Evolutionary conservation across 202 grass and related monocot species (phyloP), one percentile per base, ranked within the genome.

Genomic region (Carex sylvatica): DNA sequence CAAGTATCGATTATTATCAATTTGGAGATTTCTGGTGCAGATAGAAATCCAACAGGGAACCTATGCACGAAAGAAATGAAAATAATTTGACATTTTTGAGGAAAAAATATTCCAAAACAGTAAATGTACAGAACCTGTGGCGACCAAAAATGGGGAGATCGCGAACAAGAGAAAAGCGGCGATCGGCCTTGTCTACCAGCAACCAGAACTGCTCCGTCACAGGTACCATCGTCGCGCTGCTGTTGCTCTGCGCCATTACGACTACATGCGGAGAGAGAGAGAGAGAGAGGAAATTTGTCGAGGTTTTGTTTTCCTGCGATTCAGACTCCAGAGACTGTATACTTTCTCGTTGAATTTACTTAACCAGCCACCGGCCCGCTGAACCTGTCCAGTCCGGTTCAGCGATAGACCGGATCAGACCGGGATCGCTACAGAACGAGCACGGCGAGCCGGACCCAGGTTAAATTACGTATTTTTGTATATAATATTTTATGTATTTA

Each of bases 161-260:
- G 19, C 88, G 95, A 78, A 98, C 92, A 80, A 87, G 87, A 70
- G 91, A 90, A 82, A 98, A 98, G 19, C 91, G 91, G 38, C 95
- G 92, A 81, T 98, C 95, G 15, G 89, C 95, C 91, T 98, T 98
- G 87, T 95, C 95, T 26, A 98, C 86, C 53, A 98, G 86, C 35
- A 87, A 84, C 95, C 92, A 95, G 91, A 95, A 98, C 72, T 91
- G 90, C 86, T 98, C 95, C 23, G 79, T 80, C 22, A 87, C 80
- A 85, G 85, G 88, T 54, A 62, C 73, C 59, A 85, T 75, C 30
- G 74, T 38, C 61, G 82, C 9, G 79, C 84, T 86, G 30, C 67
- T 81, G 9, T 54, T 83, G 80, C 75, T 51, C 80, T 67, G 63
- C 63, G 80, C 63, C 80, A 82, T 82, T 55, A 82, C 61, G 61